phyloP scores from a whole-genome alignment of 805 yeast species.

The Helenozyma baotianmanensis region DNA sequence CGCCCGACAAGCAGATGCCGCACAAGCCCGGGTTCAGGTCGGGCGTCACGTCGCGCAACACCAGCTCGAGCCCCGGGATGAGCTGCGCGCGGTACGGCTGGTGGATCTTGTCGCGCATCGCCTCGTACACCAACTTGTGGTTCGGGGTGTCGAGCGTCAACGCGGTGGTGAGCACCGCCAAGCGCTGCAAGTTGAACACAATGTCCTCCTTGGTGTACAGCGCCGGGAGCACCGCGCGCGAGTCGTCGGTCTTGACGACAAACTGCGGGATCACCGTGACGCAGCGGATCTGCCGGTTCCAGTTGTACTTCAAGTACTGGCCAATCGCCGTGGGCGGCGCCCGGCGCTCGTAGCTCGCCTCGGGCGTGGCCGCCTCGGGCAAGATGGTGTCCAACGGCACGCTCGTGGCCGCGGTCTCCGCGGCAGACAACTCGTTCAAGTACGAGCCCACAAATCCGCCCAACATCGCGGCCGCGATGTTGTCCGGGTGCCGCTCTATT shows the following conservation, averaged over 20 bases:
- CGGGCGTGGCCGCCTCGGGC: conserved; percentile 67
- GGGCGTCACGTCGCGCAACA: conserved; percentile 77
- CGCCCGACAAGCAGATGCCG: conserved; percentile 95
- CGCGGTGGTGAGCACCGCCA: conserved; percentile 90
- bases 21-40: conserved; percentile 75
- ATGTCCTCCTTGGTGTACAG: conserved; percentile 76
- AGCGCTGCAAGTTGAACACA: conserved; percentile 87
- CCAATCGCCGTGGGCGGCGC: conserved; percentile 82
- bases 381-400: conserved; percentile 83
- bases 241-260: conserved; percentile 88
- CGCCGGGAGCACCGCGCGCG: conserved; percentile 84
- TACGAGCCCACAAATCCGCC: conserved; percentile 98
- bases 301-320: conserved; percentile 78
- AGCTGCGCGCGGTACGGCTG: conserved; percentile 94
- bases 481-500: conserved; percentile 98
- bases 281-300: conserved; percentile 81
- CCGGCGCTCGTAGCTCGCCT: conserved; percentile 33
- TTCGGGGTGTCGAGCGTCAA: conserved; percentile 81
- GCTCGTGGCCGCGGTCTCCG: conserved; percentile 70
- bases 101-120: conserved; percentile 96
- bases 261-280: conserved; percentile 90
- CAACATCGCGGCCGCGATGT: conserved; percentile 97
- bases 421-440: conserved; percentile 69
- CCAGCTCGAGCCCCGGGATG: conserved; percentile 86
- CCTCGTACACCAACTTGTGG: conserved; percentile 77